Base-by-base conservation (phyloP, 2,329 filamentous ascomycete species). In the Apiospora arundinis region DNA sequence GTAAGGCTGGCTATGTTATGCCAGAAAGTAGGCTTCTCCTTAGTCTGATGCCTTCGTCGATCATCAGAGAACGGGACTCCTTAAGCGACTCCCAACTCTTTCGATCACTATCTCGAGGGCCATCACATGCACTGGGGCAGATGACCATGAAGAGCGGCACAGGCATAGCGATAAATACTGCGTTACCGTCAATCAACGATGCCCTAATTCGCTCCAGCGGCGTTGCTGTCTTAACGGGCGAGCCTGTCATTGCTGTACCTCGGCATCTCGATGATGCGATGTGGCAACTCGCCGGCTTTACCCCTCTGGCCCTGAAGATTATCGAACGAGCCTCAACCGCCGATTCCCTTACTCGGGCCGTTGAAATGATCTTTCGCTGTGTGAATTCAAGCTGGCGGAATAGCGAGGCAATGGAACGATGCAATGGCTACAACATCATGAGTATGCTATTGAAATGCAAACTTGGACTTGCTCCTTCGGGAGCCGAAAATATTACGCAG, bases 321-420 rank as follows among this genome's bases (percentile, higher is more conserved):
- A 86, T 99, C 8, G 94, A 98, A 78, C 87, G 92, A 45, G 92
- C 96, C 1, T 86, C 87, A 2, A 92, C 90, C 0, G 86, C 89
- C 9, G 90, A 95, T 67, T 91, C 91, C 63, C 90, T 95, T 40
- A 83, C 95, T 12, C 89, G 93, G 70, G 91, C 95, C 1, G 91
- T 97, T 2, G 91, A 97, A 77, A 92, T 97, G 77, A 86, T 97
- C 37, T 95, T 98, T 73, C 90, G 93, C 74, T 94, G 93, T 72
- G 93, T 98, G 68, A 92, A 93, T 75, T 92, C 93, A 74, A 98
- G 93, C 79, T 99, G 97, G 96, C 90, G 96, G 74, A 98, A 98
- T 75, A 98, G 96, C 75, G 97, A 99, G 80, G 95, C 96, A 37
- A 98, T 99, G 93, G 96, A 99, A 81, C 92, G 93, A 77, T 95